Conservation (phyloP, 768 basidiomycete species). For the Tricholoma terreum region DNA sequence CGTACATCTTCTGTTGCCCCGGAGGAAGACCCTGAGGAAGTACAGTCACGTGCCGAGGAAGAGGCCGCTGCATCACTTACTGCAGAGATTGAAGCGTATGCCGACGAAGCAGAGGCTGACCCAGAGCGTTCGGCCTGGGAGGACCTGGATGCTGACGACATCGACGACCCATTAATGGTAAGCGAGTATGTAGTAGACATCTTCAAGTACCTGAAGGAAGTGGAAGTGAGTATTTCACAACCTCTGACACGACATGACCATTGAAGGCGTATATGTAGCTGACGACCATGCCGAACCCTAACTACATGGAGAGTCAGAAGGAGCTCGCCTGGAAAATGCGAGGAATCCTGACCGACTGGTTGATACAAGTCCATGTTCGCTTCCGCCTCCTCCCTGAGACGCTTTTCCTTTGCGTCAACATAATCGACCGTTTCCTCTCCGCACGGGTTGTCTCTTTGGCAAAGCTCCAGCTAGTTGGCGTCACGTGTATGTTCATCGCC, state of each 20-base stretch:
- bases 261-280: slow-evolving; percentile 38
- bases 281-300: slow-evolving; percentile 83
- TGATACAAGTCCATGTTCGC: slow-evolving; percentile 91
- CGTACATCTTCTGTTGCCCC: slow-evolving; percentile 65
- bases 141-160: slow-evolving; percentile 91
- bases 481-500: slow-evolving; percentile 90
- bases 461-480: slow-evolving; percentile 94
- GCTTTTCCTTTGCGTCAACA: slow-evolving; percentile 90
- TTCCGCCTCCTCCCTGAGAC: slow-evolving; percentile 94
- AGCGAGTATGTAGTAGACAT: slow-evolving; percentile 95
- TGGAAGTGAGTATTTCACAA: slow-evolving; percentile 61
- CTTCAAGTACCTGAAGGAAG: slow-evolving; percentile 84
- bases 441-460: slow-evolving; percentile 80
- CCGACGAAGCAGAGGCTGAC: slow-evolving; percentile 60
- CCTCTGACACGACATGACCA: neutral
- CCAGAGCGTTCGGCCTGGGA: slow-evolving; percentile 73
- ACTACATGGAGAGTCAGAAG: slow-evolving; percentile 93
- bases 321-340: slow-evolving; percentile 98
- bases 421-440: slow-evolving; percentile 82
- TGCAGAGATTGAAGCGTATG: slow-evolving; percentile 49
- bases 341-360: slow-evolving; percentile 92
- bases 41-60: slow-evolving; percentile 43
- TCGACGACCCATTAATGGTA: slow-evolving; percentile 94
- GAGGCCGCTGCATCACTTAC: slow-evolving; percentile 40
- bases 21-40: slow-evolving; percentile 45